These are phyloP conservation scores for Phytophthora ohioensis DNA, from an alignment of 352 stramenopile species.

Conservation along the genomic window DNA sequence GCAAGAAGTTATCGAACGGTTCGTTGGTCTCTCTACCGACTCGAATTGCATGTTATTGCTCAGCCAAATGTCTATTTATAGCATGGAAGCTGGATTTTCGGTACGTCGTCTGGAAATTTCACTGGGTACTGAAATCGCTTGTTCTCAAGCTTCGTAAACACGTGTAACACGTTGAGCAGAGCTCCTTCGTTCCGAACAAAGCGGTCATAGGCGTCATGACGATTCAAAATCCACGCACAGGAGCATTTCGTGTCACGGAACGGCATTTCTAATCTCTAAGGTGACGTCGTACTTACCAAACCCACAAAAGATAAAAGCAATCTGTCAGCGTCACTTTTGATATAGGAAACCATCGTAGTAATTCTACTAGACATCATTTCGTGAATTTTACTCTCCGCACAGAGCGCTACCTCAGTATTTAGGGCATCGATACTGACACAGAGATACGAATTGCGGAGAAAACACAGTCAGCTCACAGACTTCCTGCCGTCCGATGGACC, in stretches of 20 bases:
- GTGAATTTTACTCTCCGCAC: conserved; percentile 33
- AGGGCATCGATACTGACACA: conserved; percentile 34
- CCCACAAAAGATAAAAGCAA: conserved; percentile 37
- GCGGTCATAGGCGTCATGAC: conserved; percentile 27
- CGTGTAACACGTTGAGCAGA: conserved; percentile 5
- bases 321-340: conserved; percentile 1
- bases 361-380: conserved; percentile 51
- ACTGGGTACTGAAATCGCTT: conserved; percentile 45
- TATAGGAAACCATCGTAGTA: conserved; percentile 19
- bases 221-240: conserved; percentile 22
- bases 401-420: conserved; percentile 29
- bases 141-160: conserved; percentile 59
- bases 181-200: conserved; percentile 32
- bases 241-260: conserved; percentile 31
- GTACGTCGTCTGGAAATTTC: neutral
- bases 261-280: conserved; percentile 37
- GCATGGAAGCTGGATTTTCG: conserved; percentile 56
- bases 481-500: conserved; percentile 30
- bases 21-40: conserved; percentile 48
- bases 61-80: conserved; percentile 46
- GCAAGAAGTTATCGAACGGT: conserved; percentile 52
- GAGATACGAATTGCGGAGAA: conserved; percentile 48
- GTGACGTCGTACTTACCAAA: conserved; percentile 33
- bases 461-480: conserved; percentile 57
- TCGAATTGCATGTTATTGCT: conserved; percentile 27